Base-by-base conservation (phyloP, 306 rosid genomes). In the Cyclanthera cordifolia region DNA sequence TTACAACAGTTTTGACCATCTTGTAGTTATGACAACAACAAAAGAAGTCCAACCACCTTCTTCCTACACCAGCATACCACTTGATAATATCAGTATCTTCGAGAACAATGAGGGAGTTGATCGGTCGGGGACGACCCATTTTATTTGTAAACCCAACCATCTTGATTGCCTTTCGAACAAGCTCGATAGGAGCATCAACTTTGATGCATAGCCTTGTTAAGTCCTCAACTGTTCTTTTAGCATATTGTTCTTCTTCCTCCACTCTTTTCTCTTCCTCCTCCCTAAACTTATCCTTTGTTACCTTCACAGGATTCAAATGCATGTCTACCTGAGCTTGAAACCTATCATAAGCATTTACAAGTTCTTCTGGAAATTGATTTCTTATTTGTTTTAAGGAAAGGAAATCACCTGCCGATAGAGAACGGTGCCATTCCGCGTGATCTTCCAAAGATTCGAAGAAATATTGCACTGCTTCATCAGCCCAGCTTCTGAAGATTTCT, bases 1-100 rank as follows among this genome's bases (percentile, higher is more conserved):
- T 75, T 25, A 89, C 92, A 73, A 87, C 63, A 72, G 86, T 92
- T 78, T 92, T 92, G 57, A 92, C 92, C 77, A 39, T 75, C 84
- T 83, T 82, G 74, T 89, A 89, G 93, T 89, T 92, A 51, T 87
- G 96, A 70, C 95, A 87, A 79, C 97, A 89, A 61, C 87, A 87
- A 71, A 82, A 92, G 77, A 81, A 89, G 72, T 92, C 92, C 39
- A 92, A 90, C 90, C 90, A 92, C 75, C 95, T 82, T 83, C 85
- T 84, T 71, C 89, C 96, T 53, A 92, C 74, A 66, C 96, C 96
- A 0, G 89, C 90, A 73, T 89, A 87, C 96, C 97, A 89, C 79
- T 87, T 89, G 55, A 91, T 81, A 71, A 89, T 85, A 75, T 89
- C 95, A 3, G 82, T 10, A 75, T 88, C 96, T 82, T 91, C 96